Evolutionary conservation across 1,284 basidiomycete species (phyloP).

Genomic region (Polyporus tsugae): DNA sequence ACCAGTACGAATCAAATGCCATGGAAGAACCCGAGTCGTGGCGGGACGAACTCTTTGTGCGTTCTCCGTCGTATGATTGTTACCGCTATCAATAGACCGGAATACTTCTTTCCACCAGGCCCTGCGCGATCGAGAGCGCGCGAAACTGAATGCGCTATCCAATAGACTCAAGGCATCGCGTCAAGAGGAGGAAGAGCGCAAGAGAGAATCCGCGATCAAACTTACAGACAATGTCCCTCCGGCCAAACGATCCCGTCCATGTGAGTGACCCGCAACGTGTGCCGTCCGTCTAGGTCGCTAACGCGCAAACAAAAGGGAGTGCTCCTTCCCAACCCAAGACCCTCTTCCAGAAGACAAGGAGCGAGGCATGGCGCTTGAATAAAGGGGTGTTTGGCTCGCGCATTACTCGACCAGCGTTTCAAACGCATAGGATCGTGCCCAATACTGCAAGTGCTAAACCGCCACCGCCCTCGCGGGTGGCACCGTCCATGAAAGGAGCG

Average conservation of each 20-base stretch:
- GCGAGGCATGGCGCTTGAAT: constrained; percentile 72
- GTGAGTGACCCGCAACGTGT: constrained; percentile 49
- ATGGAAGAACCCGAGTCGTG: constrained; percentile 64
- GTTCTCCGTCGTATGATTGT: constrained; percentile 36
- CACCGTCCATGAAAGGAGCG: constrained; percentile 15
- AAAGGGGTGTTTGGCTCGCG: constrained; percentile 64
- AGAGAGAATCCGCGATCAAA: constrained; percentile 77
- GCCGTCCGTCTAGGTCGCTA: constrained; percentile 10
- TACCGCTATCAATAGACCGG: constrained; percentile 7
- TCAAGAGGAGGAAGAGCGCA: constrained; percentile 71
- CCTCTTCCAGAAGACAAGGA: constrained; percentile 77
- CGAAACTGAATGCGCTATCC: constrained; percentile 64
- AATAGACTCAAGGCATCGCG: constrained; percentile 68
- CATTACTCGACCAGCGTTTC: constrained; percentile 58
- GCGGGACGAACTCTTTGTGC: constrained; percentile 73
- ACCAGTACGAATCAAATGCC: constrained; percentile 50
- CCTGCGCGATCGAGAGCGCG: constrained; percentile 16
- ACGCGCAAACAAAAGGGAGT: constrained; percentile 52
- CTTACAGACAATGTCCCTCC: constrained; percentile 71
- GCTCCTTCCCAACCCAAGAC: constrained; percentile 61
- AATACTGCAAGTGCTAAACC: constrained; percentile 45
- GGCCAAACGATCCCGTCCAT: constrained; percentile 58
- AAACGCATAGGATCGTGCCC: constrained; percentile 50
- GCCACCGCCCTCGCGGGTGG: constrained; percentile 40
- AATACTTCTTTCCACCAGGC: constrained; percentile 4